A percentile compares a stretch with the other conserved stretches of the same genome.
Evolutionary conservation across 208 protist species (phyloP).

Genomic region (Balamuthia mandrillaris): DNA sequence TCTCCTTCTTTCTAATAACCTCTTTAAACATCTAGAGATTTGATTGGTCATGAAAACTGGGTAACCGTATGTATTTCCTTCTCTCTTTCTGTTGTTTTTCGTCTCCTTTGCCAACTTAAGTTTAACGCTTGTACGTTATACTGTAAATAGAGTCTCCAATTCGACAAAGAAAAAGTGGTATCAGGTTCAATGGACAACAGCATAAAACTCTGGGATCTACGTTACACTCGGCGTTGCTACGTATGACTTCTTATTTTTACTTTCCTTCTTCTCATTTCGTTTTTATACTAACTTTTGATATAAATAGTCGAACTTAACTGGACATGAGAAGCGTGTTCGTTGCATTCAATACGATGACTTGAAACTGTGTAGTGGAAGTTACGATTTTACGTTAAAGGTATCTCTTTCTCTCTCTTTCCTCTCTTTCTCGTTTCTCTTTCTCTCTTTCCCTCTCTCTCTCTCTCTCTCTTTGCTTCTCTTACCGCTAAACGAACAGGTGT

Average conservation of each 20-base stretch:
- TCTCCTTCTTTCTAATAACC: neutral
- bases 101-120: too few species aligned
- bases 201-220: slow-evolving; percentile 20
- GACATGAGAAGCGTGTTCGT: neutral
- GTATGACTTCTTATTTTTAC: neutral
- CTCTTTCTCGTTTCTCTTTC: too few species aligned
- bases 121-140: too few species aligned
- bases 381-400: slow-evolving; percentile 32
- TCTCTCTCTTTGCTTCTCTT: too few species aligned
- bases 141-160: too few species aligned
- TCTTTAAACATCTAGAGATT: neutral
- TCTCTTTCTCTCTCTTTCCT: neutral
- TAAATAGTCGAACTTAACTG: neutral
- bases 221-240: neutral
- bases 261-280: neutral
- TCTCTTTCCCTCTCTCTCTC: too few species aligned
- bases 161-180: slow-evolving; percentile 4
- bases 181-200: slow-evolving; percentile 28
- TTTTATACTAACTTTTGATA: neutral
- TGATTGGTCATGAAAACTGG: slow-evolving; percentile 13
- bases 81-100: too few species aligned
- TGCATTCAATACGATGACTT: neutral
- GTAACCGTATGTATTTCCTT: too few species aligned
- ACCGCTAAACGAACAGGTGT: too few species aligned
- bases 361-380: slow-evolving; percentile 11